phyloP scores from a whole-genome alignment of 345 rosid species.

The Populus ilicifolia region DNA sequence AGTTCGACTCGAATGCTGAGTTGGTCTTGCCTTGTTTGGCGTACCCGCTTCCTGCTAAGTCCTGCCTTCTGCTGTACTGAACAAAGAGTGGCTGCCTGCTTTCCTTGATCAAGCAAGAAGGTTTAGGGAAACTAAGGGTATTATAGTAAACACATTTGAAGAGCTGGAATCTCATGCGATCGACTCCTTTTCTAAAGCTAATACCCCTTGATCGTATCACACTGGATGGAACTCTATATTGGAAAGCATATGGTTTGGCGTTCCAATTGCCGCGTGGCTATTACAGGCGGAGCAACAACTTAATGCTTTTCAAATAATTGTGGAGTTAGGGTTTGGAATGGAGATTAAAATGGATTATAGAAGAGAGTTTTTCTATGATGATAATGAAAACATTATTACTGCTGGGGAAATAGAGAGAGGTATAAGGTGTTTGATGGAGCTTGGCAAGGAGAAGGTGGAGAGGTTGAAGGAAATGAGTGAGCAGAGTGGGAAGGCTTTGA shows the following conservation, averaged over 20 bases:
- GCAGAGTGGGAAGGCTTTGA: neutral
- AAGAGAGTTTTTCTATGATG: neutral
- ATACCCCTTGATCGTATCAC: slow-evolving; percentile 5
- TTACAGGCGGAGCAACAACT: slow-evolving; percentile 9
- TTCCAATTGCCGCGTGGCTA: slow-evolving; percentile 11
- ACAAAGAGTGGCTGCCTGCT: neutral
- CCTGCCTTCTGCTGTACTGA: slow-evolving; percentile 4
- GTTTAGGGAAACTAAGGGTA: neutral
- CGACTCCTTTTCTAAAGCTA: neutral
- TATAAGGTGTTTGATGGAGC: neutral
- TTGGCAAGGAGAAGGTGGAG: neutral
- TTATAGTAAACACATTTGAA: slow-evolving; percentile 8
- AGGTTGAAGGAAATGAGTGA: slow-evolving; percentile 1
- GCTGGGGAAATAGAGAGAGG: neutral
- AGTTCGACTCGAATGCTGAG: slow-evolving; percentile 8
- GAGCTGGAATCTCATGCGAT: slow-evolving; percentile 12
- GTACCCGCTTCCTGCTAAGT: neutral
- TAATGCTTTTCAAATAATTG: slow-evolving; percentile 3
- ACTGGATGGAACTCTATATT: slow-evolving; percentile 14
- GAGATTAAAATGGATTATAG: neutral
- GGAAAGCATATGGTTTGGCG: slow-evolving; percentile 12
- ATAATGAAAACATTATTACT: neutral
- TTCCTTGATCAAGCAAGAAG: neutral
- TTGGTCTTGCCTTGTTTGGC: slow-evolving; percentile 3
- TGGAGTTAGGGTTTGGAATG: neutral